Base-by-base conservation (phyloP, 2,329 filamentous ascomycete species). In the Trichophyton mentagrophytes region DNA sequence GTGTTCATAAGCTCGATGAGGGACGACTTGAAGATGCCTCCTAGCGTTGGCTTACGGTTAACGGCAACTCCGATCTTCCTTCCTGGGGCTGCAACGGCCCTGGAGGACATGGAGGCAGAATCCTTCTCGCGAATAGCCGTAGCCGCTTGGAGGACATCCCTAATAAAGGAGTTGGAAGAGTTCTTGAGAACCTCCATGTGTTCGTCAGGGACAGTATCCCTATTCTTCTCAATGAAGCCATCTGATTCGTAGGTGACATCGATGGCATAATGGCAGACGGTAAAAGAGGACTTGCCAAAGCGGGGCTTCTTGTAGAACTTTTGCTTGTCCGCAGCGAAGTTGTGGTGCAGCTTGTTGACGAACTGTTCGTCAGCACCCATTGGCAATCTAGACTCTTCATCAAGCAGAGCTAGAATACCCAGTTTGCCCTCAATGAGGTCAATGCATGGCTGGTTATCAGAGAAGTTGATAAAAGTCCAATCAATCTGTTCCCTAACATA, bases 391-490 rank as follows among this genome's bases (percentile, higher is more conserved):
- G 92, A 97, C 74, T 99, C 93, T 78, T 99, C 95, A 68, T 99
- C 93, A 44, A 99, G 79, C 30, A 99, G 80, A 20, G 92, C 90
- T 65, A 99, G 76, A 58, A 99, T 88, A 74, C 93, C 93, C 67
- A 99, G 83, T 74, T 95, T 97, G 67, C 90, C 92, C 77, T 99
- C 93, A 67, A 99, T 99, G 59, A 99, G 78, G 73, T 99, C 93
- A 69, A 99, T 99, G 78, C 93, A 99, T 17, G 93, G 93, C 77
- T 99, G 93, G 69, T 99, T 99, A 76, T 99, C 93, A 4, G 92
- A 95, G 75, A 99, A 99, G 72, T 99, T 93, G 72, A 99, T 99
- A 72, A 99, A 99, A 8, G 89, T 96, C 93, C 93, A 99, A 76
- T 97, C 91, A 66, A 99, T 99, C 77, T 97, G 81, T 76, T 99